Conservation (phyloP, 345 rosid species). For the Erysimum cheiranthoides region DNA sequence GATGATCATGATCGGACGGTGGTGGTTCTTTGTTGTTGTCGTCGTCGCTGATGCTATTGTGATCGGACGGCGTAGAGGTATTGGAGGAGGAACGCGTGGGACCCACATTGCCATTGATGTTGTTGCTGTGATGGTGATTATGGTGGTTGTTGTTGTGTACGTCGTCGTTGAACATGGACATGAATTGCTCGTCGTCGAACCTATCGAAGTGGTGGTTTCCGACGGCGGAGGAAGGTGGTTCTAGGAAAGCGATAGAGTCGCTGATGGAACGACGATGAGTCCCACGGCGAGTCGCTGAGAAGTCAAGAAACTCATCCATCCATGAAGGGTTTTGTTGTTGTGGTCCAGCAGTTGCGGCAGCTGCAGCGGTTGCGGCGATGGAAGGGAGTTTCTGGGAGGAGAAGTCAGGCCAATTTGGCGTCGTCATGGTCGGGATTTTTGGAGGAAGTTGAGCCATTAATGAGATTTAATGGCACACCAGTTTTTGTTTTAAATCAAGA, state of each 20-base stretch:
- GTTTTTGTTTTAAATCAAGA: background rate
- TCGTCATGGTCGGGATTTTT: constrained; percentile 56
- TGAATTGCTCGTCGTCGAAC: constrained; percentile 84
- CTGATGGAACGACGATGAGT: constrained; percentile 86
- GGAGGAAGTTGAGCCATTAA: constrained; percentile 71
- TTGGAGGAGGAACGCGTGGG: constrained; percentile 66
- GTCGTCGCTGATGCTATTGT: constrained; percentile 67
- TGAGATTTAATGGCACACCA: constrained; percentile 23
- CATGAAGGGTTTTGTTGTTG: constrained; percentile 56
- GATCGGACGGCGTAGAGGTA: constrained; percentile 79
- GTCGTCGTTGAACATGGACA: constrained; percentile 84
- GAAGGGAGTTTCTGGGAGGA: constrained; percentile 55
- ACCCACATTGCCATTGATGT: constrained; percentile 50
- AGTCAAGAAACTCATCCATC: constrained; percentile 89
- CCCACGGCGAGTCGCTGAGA: constrained; percentile 70
- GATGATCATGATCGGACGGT: constrained; percentile 47
- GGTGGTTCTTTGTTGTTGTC: constrained; percentile 49
- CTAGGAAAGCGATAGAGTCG: constrained; percentile 81
- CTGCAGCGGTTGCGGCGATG: constrained; percentile 36
- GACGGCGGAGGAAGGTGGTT: constrained; percentile 47
- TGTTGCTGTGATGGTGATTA: constrained; percentile 7
- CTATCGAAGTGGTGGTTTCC: constrained; percentile 58
- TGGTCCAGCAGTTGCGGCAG: constrained; percentile 26
- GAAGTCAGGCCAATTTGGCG: constrained; percentile 63
- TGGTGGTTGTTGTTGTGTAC: constrained; percentile 20